Evolutionary conservation across 352 stramenopile genomes (phyloP), one percentile per base, ranked within the genome.

Genomic region (Phytophthora colocasiae): DNA sequence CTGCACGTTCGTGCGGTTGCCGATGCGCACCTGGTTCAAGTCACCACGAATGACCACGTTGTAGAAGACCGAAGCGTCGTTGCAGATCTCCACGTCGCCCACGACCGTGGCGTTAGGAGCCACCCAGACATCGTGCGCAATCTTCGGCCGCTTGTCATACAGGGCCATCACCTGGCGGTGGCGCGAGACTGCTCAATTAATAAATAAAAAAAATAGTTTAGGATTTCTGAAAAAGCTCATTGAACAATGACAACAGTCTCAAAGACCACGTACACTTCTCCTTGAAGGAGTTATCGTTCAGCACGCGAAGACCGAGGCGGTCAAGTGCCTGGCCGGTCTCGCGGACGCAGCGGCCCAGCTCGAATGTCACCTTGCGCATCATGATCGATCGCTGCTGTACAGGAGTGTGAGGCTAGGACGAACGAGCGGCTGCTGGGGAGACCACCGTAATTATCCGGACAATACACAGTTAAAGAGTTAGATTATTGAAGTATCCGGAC

Each of bases 251-350:
- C 31, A 34, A 36, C 31, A 36, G 31, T 36, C 31, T 36, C 31
- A 11, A 26, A 19, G 22, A 22, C 22, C 9, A 73, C 84, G 69
- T 85, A 95, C 93, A 96, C 58, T 90, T 96, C 66, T 98, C 92
- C 54, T 92, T 85, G 60, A 94, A 96, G n/a, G 96, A 75, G 61
- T 90, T 90, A 63, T 95, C 73, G 48, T 92, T 86, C 11, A 95
- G 65, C 51, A 95, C 95, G 44, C 93, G 85, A 48, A 98, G 77
- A 36, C 96, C 97, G 29, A 97, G 83, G 51, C 97, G 91, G 77
- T 99, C 97, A 17, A 99, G 75, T 31, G 94, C 94, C 87, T 99
- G 97, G 66, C 96, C 97, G 44, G 96, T 99, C 88, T 99, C 97
- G 51, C 96, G 91, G 57, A 99, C 89, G 57, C 90, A 93, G 54